These are phyloP conservation scores for Ogataea kodamae DNA, from an alignment of 805 yeast species.

Conservation along the genomic window DNA sequence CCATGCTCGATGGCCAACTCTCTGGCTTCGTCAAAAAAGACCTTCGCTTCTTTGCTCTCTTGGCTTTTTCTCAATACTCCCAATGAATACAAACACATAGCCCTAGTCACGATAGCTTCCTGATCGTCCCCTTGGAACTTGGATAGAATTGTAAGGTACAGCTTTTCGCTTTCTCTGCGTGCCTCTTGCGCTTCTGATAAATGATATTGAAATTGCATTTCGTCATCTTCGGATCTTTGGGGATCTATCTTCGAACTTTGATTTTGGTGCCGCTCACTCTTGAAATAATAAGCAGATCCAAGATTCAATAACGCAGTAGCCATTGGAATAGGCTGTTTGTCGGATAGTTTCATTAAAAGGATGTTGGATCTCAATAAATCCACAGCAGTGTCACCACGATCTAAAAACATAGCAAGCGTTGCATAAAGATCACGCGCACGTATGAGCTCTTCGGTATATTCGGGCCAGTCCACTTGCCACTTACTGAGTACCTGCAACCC, in stretches of 20 bases:
- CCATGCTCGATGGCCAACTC: constrained; percentile 66
- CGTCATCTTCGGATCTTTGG: constrained; percentile 5
- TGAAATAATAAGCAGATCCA: constrained; percentile 28
- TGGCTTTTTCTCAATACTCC: constrained; percentile 75
- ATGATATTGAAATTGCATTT: constrained; percentile 13
- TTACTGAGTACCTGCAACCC: constrained; percentile 21
- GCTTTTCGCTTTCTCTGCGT: constrained; percentile 18
- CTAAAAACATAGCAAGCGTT: constrained; percentile 60
- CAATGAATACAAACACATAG: constrained; percentile 77
- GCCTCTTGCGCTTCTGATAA: constrained; percentile 10
- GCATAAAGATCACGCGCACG: constrained; percentile 73
- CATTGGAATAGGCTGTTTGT: constrained; percentile 15
- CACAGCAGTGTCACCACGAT: constrained; percentile 19
- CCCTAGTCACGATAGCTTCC: constrained; percentile 35
- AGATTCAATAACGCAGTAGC: constrained; percentile 27
- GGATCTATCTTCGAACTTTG: constrained; percentile 3
- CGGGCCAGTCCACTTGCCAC: constrained; percentile 53
- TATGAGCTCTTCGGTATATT: constrained; percentile 74
- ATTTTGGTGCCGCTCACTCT: constrained; percentile 19
- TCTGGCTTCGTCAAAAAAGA: constrained; percentile 63
- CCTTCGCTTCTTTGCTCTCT: constrained; percentile 53
- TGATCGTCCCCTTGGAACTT: constrained; percentile 6
- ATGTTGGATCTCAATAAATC: constrained; percentile 29
- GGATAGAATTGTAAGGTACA: constrained; percentile 21
- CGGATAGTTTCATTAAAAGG: constrained; percentile 25